Conservation (phyloP, 225 moss, liverwort and hornwort species). For the Polytrichum commune region DNA sequence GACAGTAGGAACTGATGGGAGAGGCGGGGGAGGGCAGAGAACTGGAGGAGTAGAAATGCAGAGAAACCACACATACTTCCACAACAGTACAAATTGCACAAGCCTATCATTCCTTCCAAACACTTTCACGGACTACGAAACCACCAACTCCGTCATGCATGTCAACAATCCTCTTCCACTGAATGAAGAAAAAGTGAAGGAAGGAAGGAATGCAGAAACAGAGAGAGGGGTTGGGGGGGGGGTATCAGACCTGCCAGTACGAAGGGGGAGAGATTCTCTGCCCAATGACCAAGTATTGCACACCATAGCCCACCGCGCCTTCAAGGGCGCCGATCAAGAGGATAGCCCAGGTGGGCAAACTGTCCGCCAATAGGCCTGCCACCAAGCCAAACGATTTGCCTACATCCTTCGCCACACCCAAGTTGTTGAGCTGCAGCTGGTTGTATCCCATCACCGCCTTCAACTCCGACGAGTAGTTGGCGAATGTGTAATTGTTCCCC, state of each 20-base stretch:
- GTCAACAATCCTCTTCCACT: too few relatives aligned
- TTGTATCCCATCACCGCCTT: slow-evolving; percentile 65
- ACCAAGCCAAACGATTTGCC: slow-evolving; percentile 81
- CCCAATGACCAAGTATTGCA: slow-evolving; percentile 65
- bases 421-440: slow-evolving; percentile 77
- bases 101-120: too few relatives aligned
- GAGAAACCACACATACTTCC: too few relatives aligned
- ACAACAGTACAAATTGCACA: too few relatives aligned
- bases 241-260: slow-evolving; percentile 62
- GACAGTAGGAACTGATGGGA: too few relatives aligned
- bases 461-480: slow-evolving; percentile 62
- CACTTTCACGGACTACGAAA: too few relatives aligned
- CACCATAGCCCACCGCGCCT: slow-evolving; percentile 68
- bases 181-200: too few relatives aligned
- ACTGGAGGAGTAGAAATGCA: too few relatives aligned
- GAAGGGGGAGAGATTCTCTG: slow-evolving; percentile 55
- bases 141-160: too few relatives aligned
- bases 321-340: slow-evolving; percentile 74
- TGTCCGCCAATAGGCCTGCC: slow-evolving; percentile 74
- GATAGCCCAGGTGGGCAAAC: slow-evolving; percentile 70
- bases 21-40: too few relatives aligned
- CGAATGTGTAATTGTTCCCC: slow-evolving; percentile 76
- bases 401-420: slow-evolving; percentile 89
- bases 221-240: background rate
- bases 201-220: too few relatives aligned